These are phyloP conservation scores for Tetrapisispora pingtungensis DNA, from an alignment of 805 yeast genomes.

Conservation along the genomic window DNA sequence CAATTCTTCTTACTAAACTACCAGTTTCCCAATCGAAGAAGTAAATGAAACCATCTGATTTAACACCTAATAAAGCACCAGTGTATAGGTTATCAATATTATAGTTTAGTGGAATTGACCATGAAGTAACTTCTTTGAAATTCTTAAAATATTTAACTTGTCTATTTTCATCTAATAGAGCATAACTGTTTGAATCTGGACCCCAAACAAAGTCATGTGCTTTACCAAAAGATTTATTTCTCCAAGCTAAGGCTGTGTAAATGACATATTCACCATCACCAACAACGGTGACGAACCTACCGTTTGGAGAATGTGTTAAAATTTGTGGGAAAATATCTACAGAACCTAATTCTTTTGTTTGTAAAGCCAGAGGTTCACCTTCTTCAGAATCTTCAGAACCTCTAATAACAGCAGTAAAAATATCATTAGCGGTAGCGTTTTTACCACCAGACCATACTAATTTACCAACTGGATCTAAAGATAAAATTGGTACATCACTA, in stretches of 20 bases:
- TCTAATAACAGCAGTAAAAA: constrained; percentile 72
- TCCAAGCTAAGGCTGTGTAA: constrained; percentile 96
- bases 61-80: constrained; percentile 81
- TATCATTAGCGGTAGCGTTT: constrained; percentile 59
- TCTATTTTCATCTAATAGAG: constrained; percentile 61
- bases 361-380: constrained; percentile 68
- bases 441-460: constrained; percentile 69
- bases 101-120: constrained; percentile 55
- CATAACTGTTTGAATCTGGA: constrained; percentile 77
- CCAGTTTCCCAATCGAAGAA: constrained; percentile 95
- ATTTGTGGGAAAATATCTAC: constrained; percentile 88
- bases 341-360: constrained; percentile 85
- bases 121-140: constrained; percentile 66
- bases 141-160: constrained; percentile 67
- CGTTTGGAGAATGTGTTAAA: constrained; percentile 89
- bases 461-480: constrained; percentile 90
- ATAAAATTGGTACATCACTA: constrained; percentile 84
- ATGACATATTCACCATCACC: constrained; percentile 98
- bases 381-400: constrained; percentile 59
- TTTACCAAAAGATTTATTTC: constrained; percentile 85
- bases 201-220: constrained; percentile 95
- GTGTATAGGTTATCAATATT: constrained; percentile 74
- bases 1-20: constrained; percentile 73
- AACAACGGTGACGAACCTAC: constrained; percentile 90
- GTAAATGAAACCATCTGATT: constrained; percentile 72